phyloP scores from a whole-genome alignment of 1,139 yeast species.

The Saccharomyces hybrid region DNA sequence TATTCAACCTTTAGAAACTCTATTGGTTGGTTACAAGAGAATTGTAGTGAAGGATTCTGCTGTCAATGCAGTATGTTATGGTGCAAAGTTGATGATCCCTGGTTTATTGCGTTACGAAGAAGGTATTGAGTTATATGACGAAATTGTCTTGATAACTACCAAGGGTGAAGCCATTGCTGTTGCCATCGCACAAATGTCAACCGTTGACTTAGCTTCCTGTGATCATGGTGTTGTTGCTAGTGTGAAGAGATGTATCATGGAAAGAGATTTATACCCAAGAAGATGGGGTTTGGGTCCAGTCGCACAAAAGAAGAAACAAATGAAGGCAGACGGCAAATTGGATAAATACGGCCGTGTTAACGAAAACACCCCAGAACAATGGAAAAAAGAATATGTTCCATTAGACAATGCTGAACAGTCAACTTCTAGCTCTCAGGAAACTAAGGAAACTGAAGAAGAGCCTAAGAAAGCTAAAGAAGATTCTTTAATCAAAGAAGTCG shows the following conservation, averaged over 20 bases:
- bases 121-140: conserved; percentile 95
- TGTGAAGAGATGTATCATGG: conserved; percentile 99
- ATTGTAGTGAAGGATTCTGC: conserved; percentile 97
- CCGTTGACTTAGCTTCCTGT: conserved; percentile 91
- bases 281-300: conserved; percentile 99
- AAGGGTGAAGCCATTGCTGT: conserved; percentile 99
- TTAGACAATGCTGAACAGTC: conserved; percentile 53
- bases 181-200: conserved; percentile 98
- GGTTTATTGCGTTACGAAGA: conserved; percentile 96
- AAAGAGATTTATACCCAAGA: conserved; percentile 97
- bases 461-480: conserved; percentile 29
- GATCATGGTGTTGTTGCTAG: conserved; percentile 98
- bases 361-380: conserved; percentile 85
- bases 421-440: conserved; percentile 24
- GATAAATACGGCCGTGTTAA: conserved; percentile 91
- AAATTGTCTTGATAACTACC: conserved; percentile 95
- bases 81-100: conserved; percentile 98
- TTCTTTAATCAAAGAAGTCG: conserved; percentile 31
- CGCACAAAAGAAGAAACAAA: conserved; percentile 96
- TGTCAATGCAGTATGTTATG: conserved; percentile 96
- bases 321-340: conserved; percentile 94
- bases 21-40: conserved; percentile 91
- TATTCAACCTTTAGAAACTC: conserved; percentile 90
- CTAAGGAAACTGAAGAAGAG: conserved; percentile 31
- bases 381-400: conserved; percentile 86